Evolutionary conservation across 371 early-diverging fungal genomes (phyloP), one percentile per base, ranked within the genome.

Genomic region (Lichtheimia ramosa): DNA sequence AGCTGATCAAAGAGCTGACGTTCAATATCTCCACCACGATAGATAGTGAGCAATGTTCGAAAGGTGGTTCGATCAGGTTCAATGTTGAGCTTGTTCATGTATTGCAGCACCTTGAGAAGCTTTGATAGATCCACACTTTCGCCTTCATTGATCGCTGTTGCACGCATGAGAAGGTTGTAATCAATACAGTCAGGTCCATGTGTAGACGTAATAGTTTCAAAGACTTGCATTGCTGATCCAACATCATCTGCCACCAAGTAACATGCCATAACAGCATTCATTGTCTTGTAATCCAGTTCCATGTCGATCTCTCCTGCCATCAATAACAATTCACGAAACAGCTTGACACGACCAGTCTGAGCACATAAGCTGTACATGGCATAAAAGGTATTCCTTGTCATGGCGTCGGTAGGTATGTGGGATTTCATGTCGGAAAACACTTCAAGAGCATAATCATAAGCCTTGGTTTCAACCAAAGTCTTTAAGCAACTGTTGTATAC

Each of bases 141-240:
- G 0, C 43, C 40, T 7, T 58, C 58, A 6, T 55, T 48, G 39
- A 64, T 61, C 1, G 57, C 63, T 1, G 67, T 63, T 4, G 62
- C 54, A 15, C 79, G 66, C 49, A 79, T 64, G 48, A 79, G 50
- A 5, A 79, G 25, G 21, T 79, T 79, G 50, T 73, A 79, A 56
- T 79, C 79, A 0, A 73, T 70, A 2, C 69, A 69, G 51, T 79
- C 79, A 3, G 74, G 73, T 1, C 70, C 73, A 28, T 65, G 51
- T 6, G 65, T 63, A 27, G 65, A 54, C 1, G 69, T 67, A 2
- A 79, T 53, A 5, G 34, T 34, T 8, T 68, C 62, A 51, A 75
- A 71, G 0, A 71, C 70, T 2, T 61, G 48, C 40, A 69, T 71
- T 0, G 79, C 75, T 5, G 66, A 53, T 5, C 16, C 5, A 2